Base-by-base conservation (phyloP, 805 yeast genomes). In the Candida tammaniensis region DNA sequence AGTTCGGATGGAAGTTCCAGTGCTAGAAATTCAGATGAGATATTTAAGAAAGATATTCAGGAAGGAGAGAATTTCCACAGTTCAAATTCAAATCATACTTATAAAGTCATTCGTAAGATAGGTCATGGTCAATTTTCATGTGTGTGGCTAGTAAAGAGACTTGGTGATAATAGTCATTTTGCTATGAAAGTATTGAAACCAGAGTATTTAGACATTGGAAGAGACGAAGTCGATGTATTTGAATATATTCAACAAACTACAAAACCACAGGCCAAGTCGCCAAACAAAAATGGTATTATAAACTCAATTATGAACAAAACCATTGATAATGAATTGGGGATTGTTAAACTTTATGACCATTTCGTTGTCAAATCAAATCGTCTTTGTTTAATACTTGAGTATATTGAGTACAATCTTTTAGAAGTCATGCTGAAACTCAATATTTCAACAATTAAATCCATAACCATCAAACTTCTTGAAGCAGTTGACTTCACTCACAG, bases 91-190 rank as follows among this genome's bases (percentile, higher is more conserved):
- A 58, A 64, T 36, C 60, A 68, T 17, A 53, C 52, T 23, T 78
- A 78, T 51, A 49, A 59, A 7, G 57, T 78, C 17, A 60, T 75
- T 14, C 58, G 83, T 18, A 79, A 79, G 51, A 58, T 80, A 7
- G 86, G 86, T 3, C 78, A 83, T 83, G 86, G 86, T 22, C 83
- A 79, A 48, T 80, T 80, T 46, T 74, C 82, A 24, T 78, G 85
- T 1, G 86, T 80, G n/a, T 80, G 85, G 85, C 54, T 80, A 18
- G 31, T 41, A 16, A 33, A 33, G 14, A 19, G 28, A 10, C 82
- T 82, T 1, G 50, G 45, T 26, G 36, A 46, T 10, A 24, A 44
- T 24, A 59, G 61, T 12, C 50, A 62, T 18, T 80, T 76, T 46
- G 85, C 85, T 15, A 63, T 80, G 45, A 80, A 80, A 48, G 72